phyloP scores from a whole-genome alignment of 768 basidiomycete genomes.

The Saitozyma sp. region DNA sequence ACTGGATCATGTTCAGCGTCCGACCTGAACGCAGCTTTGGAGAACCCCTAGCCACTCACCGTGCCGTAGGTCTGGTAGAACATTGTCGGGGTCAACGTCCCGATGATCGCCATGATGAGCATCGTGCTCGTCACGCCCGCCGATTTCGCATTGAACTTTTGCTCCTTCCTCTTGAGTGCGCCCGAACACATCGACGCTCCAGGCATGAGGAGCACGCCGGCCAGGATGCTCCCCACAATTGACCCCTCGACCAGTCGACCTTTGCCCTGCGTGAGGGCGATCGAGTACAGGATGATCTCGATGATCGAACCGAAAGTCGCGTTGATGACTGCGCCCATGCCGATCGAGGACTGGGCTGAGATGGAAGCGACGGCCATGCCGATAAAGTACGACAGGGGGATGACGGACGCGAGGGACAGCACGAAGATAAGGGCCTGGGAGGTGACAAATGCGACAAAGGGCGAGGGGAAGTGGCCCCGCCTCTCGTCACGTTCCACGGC shows the following conservation, averaged over 20 bases:
- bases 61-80: slow-evolving; percentile 99
- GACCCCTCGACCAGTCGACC: slow-evolving; percentile 94
- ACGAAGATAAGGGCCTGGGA: slow-evolving; percentile 79
- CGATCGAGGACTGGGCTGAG: slow-evolving; percentile 96
- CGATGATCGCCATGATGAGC: slow-evolving; percentile 99
- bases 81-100: slow-evolving; percentile 87
- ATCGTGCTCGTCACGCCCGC: slow-evolving; percentile 99
- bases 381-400: slow-evolving; percentile 97
- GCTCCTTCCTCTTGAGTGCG: slow-evolving; percentile 86
- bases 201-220: slow-evolving; percentile 95
- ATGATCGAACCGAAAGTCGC: slow-evolving; percentile 98
- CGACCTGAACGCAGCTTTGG: not conserved
- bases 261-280: slow-evolving; percentile 86
- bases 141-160: slow-evolving; percentile 98
- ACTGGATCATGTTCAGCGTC: slow-evolving; percentile 19
- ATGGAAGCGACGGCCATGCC: slow-evolving; percentile 99
- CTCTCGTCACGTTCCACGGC: slow-evolving; percentile 65
- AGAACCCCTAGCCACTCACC: slow-evolving; percentile 59
- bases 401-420: slow-evolving; percentile 81
- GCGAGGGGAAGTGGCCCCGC: slow-evolving; percentile 62
- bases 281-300: slow-evolving; percentile 88
- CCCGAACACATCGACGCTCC: slow-evolving; percentile 93
- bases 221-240: slow-evolving; percentile 90
- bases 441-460: slow-evolving; percentile 67
- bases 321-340: slow-evolving; percentile 99